A percentile compares a stretch with the other conserved stretches of the same genome.
Conservation (phyloP, 2,329 filamentous ascomycete species). For the Fusarium sp. region DNA sequence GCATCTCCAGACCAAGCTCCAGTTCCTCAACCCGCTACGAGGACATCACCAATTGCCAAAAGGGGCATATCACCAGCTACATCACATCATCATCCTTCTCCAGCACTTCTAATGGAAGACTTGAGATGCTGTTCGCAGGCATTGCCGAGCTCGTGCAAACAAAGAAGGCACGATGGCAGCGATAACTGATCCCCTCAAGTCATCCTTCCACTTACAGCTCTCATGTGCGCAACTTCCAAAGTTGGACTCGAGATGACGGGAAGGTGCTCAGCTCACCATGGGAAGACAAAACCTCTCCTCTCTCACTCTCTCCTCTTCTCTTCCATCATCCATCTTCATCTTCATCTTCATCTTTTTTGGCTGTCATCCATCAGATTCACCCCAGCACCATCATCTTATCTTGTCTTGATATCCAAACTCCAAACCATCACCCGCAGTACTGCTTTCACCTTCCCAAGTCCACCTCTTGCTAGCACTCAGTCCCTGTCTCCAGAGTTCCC, state of each 20-base stretch:
- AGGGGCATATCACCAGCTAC: background rate
- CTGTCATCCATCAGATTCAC: background rate
- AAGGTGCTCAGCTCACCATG: slow-evolving; percentile 6
- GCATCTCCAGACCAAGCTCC: background rate
- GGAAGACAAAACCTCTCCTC: slow-evolving; percentile 9
- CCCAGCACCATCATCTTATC: slow-evolving; percentile 5
- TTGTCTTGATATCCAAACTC: slow-evolving; percentile 2
- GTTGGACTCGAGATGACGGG: background rate
- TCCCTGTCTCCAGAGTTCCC: background rate
- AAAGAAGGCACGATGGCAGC: background rate
- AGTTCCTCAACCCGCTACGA: background rate
- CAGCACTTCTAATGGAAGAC: background rate
- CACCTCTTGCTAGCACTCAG: background rate
- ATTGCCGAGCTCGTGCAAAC: background rate
- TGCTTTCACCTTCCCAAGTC: background rate
- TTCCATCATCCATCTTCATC: slow-evolving; percentile 17
- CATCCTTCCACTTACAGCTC: background rate
- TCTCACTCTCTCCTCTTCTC: background rate
- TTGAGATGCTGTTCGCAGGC: background rate
- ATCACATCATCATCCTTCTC: background rate
- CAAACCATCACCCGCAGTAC: slow-evolving; percentile 1
- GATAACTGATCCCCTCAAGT: background rate
- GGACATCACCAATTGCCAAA: slow-evolving; percentile 5
- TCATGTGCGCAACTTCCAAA: slow-evolving; percentile 13
- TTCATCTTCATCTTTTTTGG: slow-evolving; percentile 14